These are phyloP conservation scores for Magnaporthales sp. DNA, from an alignment of 2,329 filamentous ascomycete species.

Conservation along the genomic window DNA sequence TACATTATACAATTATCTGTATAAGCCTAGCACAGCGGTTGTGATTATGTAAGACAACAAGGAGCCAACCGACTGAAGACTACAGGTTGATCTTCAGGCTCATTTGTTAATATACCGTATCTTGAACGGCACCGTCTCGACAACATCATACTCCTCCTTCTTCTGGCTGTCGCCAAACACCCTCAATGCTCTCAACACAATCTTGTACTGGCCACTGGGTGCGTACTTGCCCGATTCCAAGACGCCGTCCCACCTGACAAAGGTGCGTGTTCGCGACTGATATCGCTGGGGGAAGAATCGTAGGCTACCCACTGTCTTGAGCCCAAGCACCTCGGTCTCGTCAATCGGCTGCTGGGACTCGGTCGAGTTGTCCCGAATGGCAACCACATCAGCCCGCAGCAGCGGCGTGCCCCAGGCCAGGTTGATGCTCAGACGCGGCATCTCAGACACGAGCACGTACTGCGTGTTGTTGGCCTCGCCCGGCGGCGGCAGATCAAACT, in stretches of 20 bases:
- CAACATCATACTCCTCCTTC: slow-evolving; percentile 35
- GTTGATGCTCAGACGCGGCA: slow-evolving; percentile 30
- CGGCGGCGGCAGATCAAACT: slow-evolving; percentile 31
- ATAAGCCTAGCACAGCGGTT: not conserved
- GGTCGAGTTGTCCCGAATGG: slow-evolving; percentile 21
- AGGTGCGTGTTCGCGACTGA: slow-evolving; percentile 19
- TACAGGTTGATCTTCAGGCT: too few relatives aligned
- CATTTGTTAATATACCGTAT: slow-evolving; percentile 29
- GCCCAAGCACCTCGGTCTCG: slow-evolving; percentile 22
- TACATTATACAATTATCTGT: not conserved
- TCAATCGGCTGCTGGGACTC: slow-evolving; percentile 6
- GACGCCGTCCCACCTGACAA: slow-evolving; percentile 33
- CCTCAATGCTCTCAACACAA: slow-evolving; percentile 37
- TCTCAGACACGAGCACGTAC: slow-evolving; percentile 16
- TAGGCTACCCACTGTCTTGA: slow-evolving; percentile 33
- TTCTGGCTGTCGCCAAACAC: slow-evolving; percentile 39
- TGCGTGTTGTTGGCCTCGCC: slow-evolving; percentile 24
- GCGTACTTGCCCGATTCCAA: slow-evolving; percentile 37
- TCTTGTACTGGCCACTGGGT: slow-evolving; percentile 39
- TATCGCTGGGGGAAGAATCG: slow-evolving; percentile 28
- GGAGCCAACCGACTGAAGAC: not conserved
- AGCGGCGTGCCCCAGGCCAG: slow-evolving; percentile 36
- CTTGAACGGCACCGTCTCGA: slow-evolving; percentile 31
- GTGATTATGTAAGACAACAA: not conserved
- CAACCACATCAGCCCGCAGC: slow-evolving; percentile 35